Base-by-base conservation (phyloP, 257 asterid genomes). In the Lithospermum erythrorhizon region DNA sequence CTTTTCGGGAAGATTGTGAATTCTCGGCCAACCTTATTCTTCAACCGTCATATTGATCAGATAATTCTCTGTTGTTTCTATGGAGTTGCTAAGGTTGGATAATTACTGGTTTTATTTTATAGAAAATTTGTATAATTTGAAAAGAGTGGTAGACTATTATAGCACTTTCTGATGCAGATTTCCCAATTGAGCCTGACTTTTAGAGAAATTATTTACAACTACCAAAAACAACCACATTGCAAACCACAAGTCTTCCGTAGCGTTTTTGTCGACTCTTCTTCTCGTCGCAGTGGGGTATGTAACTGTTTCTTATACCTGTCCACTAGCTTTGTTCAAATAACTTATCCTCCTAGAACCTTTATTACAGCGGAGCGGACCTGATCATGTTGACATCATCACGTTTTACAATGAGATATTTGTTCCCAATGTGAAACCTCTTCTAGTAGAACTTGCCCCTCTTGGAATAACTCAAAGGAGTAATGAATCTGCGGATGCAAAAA, bases 21-120 rank as follows among this genome's bases (percentile, higher is more conserved):
- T 74, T 95, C 85, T 66, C 79, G 81, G 69, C 87, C 97, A 20
- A 27, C 76, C 58, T 80, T 93, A 57, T 89, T 93, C 78, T 89
- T 89, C 78, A 79, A 76, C 75, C 85, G 99, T 57, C 95, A 89
- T 74, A 87, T 89, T 67, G 99, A 93, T 75, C 99, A 93, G 75
- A 83, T 93, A 71, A 83, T 93, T 60, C 97, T 89, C 61, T 93
- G 99, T 73, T 89, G 96, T 75, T 89, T 93, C 64, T 93, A 89
- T 74, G 99, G 99, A 79, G 94, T 89, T 76, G 94, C 97, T 56
- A 93, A 93, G 96, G 99, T 93, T 63, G 13, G 21, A 21, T 16
- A 45, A 20, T 16, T 60, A 69, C 64, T 55, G 53, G 30, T 49
- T 71, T 41, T 21, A 56, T 67, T 57, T 66, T 62, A 16, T 68